phyloP scores from a whole-genome alignment of 139 green algal species.

The Chlamydomonas incerta region DNA sequence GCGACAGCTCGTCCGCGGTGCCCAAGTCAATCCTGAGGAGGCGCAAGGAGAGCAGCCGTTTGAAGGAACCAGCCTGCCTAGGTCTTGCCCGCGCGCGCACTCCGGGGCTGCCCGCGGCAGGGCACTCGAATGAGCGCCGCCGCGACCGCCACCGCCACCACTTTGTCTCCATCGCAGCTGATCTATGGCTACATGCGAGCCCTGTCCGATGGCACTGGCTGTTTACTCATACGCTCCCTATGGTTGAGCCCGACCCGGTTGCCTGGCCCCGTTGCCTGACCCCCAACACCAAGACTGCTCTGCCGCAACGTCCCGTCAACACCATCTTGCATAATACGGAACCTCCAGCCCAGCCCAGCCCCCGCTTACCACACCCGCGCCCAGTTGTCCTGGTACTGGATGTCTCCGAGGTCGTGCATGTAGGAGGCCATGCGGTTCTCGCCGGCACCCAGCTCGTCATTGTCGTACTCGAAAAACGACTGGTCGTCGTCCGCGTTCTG shows the following conservation, averaged over 20 bases:
- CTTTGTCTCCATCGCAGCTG: too few species aligned
- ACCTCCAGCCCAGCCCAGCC: not conserved
- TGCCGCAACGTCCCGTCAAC: too few species aligned
- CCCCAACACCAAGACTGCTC: too few species aligned
- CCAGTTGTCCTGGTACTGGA: conserved; percentile 74
- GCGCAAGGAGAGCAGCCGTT: not conserved
- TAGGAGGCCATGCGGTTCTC: conserved; percentile 54
- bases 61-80: not conserved
- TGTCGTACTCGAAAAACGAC: conserved; percentile 79
- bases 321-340: not conserved
- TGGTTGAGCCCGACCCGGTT: too few species aligned
- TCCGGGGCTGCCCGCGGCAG: too few species aligned
- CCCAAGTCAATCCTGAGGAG: conserved; percentile 84
- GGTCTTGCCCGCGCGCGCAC: too few species aligned
- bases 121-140: too few species aligned
- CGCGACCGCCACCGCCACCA: too few species aligned
- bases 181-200: too few species aligned
- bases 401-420: conserved; percentile 78
- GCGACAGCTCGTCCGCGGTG: conserved; percentile 87
- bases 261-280: too few species aligned
- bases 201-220: too few species aligned
- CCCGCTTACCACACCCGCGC: conserved; percentile 66
- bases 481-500: conserved; percentile 63
- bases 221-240: too few species aligned
- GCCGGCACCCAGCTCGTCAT: conserved; percentile 32